Percentiles rank a stretch among this genome's conserved stretches.
These are phyloP conservation scores for Cordia subcordata DNA, from an alignment of 257 asterid genomes.

Conservation along the genomic window DNA sequence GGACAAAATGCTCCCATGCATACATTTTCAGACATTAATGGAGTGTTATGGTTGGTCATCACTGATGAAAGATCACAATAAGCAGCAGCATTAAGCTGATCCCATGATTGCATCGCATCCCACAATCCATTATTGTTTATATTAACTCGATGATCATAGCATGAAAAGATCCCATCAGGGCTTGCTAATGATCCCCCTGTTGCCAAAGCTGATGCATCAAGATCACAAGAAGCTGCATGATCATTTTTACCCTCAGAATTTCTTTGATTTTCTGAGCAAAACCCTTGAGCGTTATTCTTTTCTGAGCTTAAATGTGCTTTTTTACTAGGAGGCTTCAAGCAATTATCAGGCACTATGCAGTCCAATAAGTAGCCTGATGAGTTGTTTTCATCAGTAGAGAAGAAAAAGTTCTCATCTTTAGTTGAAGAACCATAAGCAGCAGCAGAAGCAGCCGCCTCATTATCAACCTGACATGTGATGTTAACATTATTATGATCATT, in stretches of 20 bases:
- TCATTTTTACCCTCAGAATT: constrained; percentile 2
- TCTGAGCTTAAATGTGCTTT: constrained; percentile 3
- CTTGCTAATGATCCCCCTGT: constrained; percentile 23
- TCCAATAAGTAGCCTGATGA: constrained; percentile 83
- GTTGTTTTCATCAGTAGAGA: constrained; percentile 29
- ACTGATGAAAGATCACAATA: constrained; percentile 69
- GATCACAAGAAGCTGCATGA: constrained; percentile 2
- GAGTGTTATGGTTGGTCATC: constrained; percentile 20
- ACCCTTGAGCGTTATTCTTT: constrained; percentile 1
- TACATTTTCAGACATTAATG: constrained; percentile 20
- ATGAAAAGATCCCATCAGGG: constrained; percentile 16
- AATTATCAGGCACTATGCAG: constrained; percentile 78
- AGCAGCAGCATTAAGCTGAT: constrained; percentile 29
- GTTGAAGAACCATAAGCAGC: constrained; percentile 34
- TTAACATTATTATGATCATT: not conserved
- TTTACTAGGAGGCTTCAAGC: constrained; percentile 49
- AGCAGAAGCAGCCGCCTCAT: constrained; percentile 23
- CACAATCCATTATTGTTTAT: constrained; percentile 30
- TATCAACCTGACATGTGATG: not conserved
- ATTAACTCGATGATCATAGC: constrained; percentile 14
- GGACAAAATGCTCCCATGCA: constrained; percentile 16
- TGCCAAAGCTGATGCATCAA: constrained; percentile 9
- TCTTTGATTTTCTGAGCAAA: constrained; percentile 14
- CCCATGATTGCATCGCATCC: constrained; percentile 45
- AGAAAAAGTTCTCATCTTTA: constrained; percentile 25